Evolutionary conservation across 2,329 filamentous ascomycete genomes (phyloP), one percentile per base, ranked within the genome.

Genomic region (Pseudocercospora vitis): DNA sequence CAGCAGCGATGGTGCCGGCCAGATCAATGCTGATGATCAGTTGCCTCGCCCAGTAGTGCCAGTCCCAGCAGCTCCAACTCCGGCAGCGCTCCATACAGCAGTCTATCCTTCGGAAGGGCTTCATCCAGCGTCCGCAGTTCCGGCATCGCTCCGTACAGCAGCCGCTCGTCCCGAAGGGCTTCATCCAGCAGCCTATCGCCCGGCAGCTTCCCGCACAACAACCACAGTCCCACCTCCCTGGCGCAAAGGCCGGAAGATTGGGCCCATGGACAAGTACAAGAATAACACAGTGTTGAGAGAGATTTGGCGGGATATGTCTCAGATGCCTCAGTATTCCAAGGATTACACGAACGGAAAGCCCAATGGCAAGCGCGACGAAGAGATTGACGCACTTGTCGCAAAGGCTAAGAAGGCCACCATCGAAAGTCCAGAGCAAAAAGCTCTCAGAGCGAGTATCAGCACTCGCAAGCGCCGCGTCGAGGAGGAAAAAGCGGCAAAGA

Each of bases 371-470:
- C 24, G 45, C 18, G 51, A 60, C 19, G 37, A 46, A 14, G 42
- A 46, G 4, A 47, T 58, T 12, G 50, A 50, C 44, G 48, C 52
- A 11, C 45, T 60, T 21, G 39, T 56, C 7, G 39, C 40, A 8
- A 56, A 47, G 33, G 53, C 56, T 26, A 47, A 52, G 40, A 42
- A 53, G 23, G 44, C 48, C 16, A 48, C 48, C 21, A 53, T 58
- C 32, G 56, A 59, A 47, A 39, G 47, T 8, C 19, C 49, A 12
- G 48, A 59, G 42, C 46, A 59, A 28, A 57, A 53, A 26, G 39
- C 42, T 8, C 16, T 54, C 14, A 42, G 56, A 9, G 32, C 56
- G 12, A 54, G 42, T 26, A 40, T 53, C 23, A 45, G 53, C 33
- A 48, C 55, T 8, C 55, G 56, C 39, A 55, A 52, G 35, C 44